Evolutionary conservation across 495 filamentous ascomycete species (phyloP).

Genomic region (Astrocystis sublimbata): DNA sequence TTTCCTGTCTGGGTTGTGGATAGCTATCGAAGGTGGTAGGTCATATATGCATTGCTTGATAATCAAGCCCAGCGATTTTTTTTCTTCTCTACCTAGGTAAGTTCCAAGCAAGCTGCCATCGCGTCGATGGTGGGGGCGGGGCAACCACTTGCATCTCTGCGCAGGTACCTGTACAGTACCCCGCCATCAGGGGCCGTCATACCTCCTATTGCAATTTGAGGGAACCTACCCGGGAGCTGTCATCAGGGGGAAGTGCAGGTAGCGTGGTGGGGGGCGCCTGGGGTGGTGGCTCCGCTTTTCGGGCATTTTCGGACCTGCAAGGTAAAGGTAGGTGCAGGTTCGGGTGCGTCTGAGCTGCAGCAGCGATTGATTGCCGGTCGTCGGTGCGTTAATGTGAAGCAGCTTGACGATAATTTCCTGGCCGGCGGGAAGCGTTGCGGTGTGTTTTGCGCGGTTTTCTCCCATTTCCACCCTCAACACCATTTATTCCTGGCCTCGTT

Average conservation of each 20-base stretch:
- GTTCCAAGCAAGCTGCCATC: slow-evolving; percentile 1
- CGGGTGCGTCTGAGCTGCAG: too few relatives aligned
- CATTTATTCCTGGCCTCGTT: not conserved
- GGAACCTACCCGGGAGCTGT: slow-evolving; percentile 3
- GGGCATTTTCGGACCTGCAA: slow-evolving; percentile 14
- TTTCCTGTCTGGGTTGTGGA: not conserved
- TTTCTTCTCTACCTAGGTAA: too few relatives aligned
- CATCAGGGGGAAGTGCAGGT: not conserved
- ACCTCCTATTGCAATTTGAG: slow-evolving; percentile 13
- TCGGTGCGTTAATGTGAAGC: not conserved
- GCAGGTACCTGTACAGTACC: slow-evolving; percentile 2
- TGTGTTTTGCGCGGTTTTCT: slow-evolving; percentile 15
- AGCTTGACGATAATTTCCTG: slow-evolving; percentile 10
- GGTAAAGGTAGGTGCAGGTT: not conserved
- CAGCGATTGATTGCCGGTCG: too few relatives aligned
- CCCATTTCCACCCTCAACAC: not conserved
- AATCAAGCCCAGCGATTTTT: slow-evolving; percentile 17
- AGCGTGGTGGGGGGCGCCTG: not conserved
- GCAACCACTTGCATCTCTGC: slow-evolving; percentile 6
- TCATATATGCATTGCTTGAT: slow-evolving; percentile 21
- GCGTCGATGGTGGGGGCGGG: slow-evolving; percentile 19
- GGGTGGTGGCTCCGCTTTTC: slow-evolving; percentile 9
- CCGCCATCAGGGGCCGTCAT: slow-evolving; percentile 8
- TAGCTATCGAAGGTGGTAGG: slow-evolving; percentile 5
- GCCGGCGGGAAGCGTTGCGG: not conserved